Evolutionary conservation across 345 rosid genomes (phyloP).

Genomic region (Clausena lansium): DNA sequence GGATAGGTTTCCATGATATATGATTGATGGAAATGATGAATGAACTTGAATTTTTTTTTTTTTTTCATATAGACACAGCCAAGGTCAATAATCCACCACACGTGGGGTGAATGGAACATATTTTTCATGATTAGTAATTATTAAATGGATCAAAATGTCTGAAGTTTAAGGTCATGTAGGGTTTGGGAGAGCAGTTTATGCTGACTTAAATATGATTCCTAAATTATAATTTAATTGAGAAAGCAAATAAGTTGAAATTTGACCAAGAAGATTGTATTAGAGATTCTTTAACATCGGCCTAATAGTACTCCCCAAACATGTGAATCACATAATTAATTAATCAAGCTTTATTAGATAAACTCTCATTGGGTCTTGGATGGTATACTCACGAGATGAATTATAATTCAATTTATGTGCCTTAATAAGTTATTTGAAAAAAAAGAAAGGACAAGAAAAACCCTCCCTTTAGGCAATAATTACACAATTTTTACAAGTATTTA

Average conservation of each 20-base stretch:
- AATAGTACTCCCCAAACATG: too few species aligned
- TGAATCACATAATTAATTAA: background rate
- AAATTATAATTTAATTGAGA: background rate
- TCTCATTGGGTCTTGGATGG: background rate
- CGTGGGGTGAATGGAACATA: background rate
- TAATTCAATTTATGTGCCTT: background rate
- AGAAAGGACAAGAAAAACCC: too few species aligned
- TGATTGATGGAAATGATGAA: background rate
- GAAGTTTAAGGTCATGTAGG: background rate
- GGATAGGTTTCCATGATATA: background rate
- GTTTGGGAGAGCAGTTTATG: background rate
- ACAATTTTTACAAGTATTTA: too few species aligned
- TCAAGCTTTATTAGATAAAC: background rate
- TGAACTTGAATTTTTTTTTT: background rate
- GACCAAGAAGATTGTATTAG: background rate
- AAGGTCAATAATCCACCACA: background rate
- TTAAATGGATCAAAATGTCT: background rate
- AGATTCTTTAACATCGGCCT: background rate
- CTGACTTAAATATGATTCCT: background rate
- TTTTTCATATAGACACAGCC: background rate
- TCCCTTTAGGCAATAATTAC: too few species aligned
- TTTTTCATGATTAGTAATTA: too few species aligned
- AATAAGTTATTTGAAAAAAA: background rate
- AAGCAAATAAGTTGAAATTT: background rate
- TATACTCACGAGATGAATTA: background rate